Base-by-base conservation (phyloP, 108 stramenopile genomes). In the Fragilariopsis cylindrus region DNA sequence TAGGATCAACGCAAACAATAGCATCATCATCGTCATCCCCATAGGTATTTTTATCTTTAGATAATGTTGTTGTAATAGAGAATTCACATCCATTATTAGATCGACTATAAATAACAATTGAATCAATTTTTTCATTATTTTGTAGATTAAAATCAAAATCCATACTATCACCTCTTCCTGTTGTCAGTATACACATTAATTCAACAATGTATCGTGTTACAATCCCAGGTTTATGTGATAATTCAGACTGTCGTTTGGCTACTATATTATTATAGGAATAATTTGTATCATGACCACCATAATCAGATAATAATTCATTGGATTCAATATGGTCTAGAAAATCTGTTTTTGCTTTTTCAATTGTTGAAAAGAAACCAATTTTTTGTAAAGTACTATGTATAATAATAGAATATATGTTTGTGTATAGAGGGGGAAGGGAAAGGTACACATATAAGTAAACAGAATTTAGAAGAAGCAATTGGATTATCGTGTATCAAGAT, bases 321-420 rank as follows among this genome's bases (percentile, higher is more conserved):
- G 65, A 48, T 5, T 75, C 74, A 44, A 75, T 49, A 30, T 49
- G 53, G 0, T 55, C 48, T 12, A 43, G 44, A 16, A 57, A 75
- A 44, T 48, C 60, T 39, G 47, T 15, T 56, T 45, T 57, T 68
- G 67, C 74, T 49, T 48, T 44, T 18, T 50, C 67, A 49, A n/a
- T 69, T 19, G 48, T 54, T 40, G 74, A 21, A 11, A 69, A 75
- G 60, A 69, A 75, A 52, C 54, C 56, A 21, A 56, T 42, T 75
- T 69, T 67, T 7, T 63, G 5, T 21, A 63, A 42, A 8, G 62
- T 63, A 9, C 30, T 30, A 30, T 30, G 2, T 30, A 30, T 30
- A 30, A 30, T 30, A 2, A 30, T 30, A 30, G 1, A 30, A 30
- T 30, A 30, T 30, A 2, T 2, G 2, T 30, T 30, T 30, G 30